Base-by-base conservation (phyloP, 2,329 filamentous ascomycete species). In the Pyrenophora graminea region DNA sequence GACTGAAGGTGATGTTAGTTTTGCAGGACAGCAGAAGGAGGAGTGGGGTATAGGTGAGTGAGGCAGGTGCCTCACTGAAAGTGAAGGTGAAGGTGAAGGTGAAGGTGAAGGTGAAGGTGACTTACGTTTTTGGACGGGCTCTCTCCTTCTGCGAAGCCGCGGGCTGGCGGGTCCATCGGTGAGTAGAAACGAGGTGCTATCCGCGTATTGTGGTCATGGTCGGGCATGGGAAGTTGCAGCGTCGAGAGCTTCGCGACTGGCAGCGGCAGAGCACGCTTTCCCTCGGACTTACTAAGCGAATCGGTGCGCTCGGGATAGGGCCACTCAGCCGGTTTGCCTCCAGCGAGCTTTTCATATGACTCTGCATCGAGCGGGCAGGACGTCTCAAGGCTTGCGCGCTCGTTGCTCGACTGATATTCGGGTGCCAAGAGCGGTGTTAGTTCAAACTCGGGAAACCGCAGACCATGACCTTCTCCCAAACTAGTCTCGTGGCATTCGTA, bases 81-180 rank as follows among this genome's bases (percentile, higher is more conserved):
- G 40, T 34, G 39, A 33, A 54, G 39, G 45, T 46, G 36, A 44
- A 15, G 21, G 31, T 18, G 39, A 33, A 54, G 39, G 45, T 46
- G 36, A 44, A 15, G 21, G 31, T 18, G 36, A 44, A 15, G 21
- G 31, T 18, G 18, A 21, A 21, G 19, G 19, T 21, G 30, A 68
- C 70, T 67, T 64, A 73, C 70, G 54, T 72, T 71, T 7, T 58
- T 59, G 3, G 67, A 70, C 6, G 66, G 66, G 4, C 61, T 62
- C 23, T 63, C 64, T 13, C 58, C 62, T 27, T 59, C 48, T 6
- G 48, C 53, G 48, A 62, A 62, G 12, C 56, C 45, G 6, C 34
- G 45, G 3, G 59, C 40, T 18, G 64, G 63, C 37, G 56, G 56
- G 15, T 61, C 44, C 1, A 64, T 63, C 3, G 69, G 69, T n/a